These are phyloP conservation scores for Hippophae rhamnoides DNA, from an alignment of 306 rosid genomes.

Conservation along the genomic window DNA sequence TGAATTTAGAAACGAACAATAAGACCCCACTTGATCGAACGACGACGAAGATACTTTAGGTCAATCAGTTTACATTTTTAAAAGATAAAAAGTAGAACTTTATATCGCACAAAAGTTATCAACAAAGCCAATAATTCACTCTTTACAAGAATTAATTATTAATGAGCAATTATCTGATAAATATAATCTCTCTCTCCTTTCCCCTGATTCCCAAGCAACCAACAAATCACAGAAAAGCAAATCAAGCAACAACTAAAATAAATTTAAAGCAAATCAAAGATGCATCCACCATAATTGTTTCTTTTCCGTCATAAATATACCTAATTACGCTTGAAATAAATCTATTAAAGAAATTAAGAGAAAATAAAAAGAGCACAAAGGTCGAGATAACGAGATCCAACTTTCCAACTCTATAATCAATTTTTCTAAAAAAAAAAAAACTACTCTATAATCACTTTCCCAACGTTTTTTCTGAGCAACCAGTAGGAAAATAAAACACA, in stretches of 20 bases:
- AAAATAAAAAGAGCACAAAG: background rate
- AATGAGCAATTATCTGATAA: background rate
- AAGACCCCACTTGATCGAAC: background rate
- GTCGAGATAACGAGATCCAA: slow-evolving; percentile 22
- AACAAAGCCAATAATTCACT: background rate
- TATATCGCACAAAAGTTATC: background rate
- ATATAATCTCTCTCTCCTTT: background rate
- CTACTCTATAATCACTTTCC: background rate
- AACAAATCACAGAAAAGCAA: slow-evolving; percentile 6
- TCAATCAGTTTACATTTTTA: background rate
- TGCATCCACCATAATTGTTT: background rate
- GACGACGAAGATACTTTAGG: background rate
- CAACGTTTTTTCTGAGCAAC: slow-evolving; percentile 13
- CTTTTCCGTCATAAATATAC: slow-evolving; percentile 1
- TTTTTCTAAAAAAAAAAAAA: background rate
- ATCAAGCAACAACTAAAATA: background rate
- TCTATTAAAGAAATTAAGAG: background rate
- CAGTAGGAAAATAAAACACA: background rate
- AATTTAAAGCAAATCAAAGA: slow-evolving; percentile 1
- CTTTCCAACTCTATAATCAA: background rate
- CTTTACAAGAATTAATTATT: background rate
- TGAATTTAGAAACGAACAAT: background rate
- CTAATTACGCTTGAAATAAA: background rate
- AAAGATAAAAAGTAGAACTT: background rate
- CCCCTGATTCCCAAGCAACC: slow-evolving; percentile 18